Evolutionary conservation across 2,329 filamentous ascomycete species (phyloP).

Genomic region (Stromatinia cepivora): DNA sequence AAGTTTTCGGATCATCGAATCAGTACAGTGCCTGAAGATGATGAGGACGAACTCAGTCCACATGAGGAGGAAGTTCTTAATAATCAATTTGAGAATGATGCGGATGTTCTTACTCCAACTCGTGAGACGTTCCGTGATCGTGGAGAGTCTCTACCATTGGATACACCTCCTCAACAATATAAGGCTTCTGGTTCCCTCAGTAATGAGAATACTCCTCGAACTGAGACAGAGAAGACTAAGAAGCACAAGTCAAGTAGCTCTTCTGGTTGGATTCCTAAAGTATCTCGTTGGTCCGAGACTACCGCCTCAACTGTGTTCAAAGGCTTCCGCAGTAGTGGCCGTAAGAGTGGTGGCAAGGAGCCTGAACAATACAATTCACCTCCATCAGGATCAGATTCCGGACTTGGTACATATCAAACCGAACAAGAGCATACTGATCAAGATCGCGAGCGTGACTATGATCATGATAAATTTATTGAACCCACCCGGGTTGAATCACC

Average conservation of each 20-base stretch:
- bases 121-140: slow-evolving; percentile 54
- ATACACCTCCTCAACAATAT: slow-evolving; percentile 57
- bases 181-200: slow-evolving; percentile 51
- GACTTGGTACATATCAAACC: slow-evolving; percentile 57
- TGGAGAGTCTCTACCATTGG: slow-evolving; percentile 55
- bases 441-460: slow-evolving; percentile 11
- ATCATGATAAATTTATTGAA: slow-evolving; percentile 10
- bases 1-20: slow-evolving; percentile 76
- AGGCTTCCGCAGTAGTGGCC: slow-evolving; percentile 68
- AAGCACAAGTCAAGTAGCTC: slow-evolving; percentile 88
- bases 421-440: slow-evolving; percentile 18
- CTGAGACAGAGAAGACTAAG: slow-evolving; percentile 65
- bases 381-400: slow-evolving; percentile 76
- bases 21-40: slow-evolving; percentile 83
- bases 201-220: slow-evolving; percentile 74
- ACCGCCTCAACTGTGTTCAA: slow-evolving; percentile 85
- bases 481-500: slow-evolving; percentile 5
- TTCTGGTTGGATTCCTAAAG: slow-evolving; percentile 80
- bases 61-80: slow-evolving; percentile 52
- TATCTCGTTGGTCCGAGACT: slow-evolving; percentile 96
- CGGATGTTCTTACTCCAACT: slow-evolving; percentile 61
- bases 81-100: slow-evolving; percentile 59
- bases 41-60: slow-evolving; percentile 61
- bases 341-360: slow-evolving; percentile 55
- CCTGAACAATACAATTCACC: slow-evolving; percentile 33